Percentiles rank a stretch among this genome's conserved stretches.
Evolutionary conservation across 129 eudicot species (phyloP).

Genomic region (Rutidosis leptorrhynchoides): DNA sequence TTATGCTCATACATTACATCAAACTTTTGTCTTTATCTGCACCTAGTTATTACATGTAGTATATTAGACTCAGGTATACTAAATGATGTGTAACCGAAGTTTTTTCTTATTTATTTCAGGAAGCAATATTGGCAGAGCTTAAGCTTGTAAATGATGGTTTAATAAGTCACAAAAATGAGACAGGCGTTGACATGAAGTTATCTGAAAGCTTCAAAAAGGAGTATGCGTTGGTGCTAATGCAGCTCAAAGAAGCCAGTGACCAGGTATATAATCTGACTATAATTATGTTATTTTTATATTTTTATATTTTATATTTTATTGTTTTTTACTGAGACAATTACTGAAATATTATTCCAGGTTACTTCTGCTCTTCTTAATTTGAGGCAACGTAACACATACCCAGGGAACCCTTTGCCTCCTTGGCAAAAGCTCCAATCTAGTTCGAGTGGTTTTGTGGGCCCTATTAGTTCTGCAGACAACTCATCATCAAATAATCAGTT

Average conservation of each 20-base stretch:
- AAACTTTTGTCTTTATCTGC: too few species aligned
- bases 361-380: constrained; percentile 40
- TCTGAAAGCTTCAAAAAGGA: constrained; percentile 50
- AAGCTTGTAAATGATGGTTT: constrained; percentile 48
- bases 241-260: constrained; percentile 49
- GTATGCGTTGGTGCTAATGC: constrained; percentile 41
- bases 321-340: not conserved
- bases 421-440: constrained; percentile 37
- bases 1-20: too few species aligned
- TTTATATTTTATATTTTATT: not conserved
- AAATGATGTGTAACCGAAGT: constrained; percentile 18
- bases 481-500: constrained; percentile 29
- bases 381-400: constrained; percentile 48
- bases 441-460: constrained; percentile 27
- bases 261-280: constrained; percentile 29
- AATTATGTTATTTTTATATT: not conserved
- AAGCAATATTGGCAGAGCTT: constrained; percentile 44
- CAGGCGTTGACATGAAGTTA: constrained; percentile 32
- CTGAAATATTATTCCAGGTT: constrained; percentile 35
- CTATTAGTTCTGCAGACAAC: constrained; percentile 28
- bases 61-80: too few species aligned
- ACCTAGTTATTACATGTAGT: too few species aligned
- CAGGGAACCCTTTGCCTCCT: constrained; percentile 31
- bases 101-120: constrained; percentile 24
- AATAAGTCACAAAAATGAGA: constrained; percentile 37